Evolutionary conservation across 2,329 filamentous ascomycete species (phyloP).

Genomic region (Penicillium sp.): DNA sequence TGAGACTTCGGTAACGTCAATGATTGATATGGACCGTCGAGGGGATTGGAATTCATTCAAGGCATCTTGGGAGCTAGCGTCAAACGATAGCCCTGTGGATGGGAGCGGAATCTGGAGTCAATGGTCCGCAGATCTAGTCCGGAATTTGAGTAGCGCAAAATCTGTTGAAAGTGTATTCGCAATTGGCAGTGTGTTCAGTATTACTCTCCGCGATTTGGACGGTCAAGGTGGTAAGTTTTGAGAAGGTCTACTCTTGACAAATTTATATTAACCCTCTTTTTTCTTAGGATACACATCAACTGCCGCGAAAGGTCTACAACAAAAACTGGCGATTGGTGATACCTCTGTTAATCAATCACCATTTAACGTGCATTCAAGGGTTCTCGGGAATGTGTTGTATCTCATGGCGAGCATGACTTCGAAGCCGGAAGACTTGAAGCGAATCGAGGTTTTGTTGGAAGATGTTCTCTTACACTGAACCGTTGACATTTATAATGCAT

Average conservation of each 20-base stretch:
- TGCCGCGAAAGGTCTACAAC: conserved; percentile 51
- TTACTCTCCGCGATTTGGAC: conserved; percentile 51
- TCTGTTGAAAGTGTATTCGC: conserved; percentile 66
- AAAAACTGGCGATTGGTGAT: conserved; percentile 41
- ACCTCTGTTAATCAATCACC: conserved; percentile 18
- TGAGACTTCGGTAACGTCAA: conserved; percentile 58
- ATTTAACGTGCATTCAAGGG: conserved; percentile 54
- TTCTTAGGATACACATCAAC: conserved; percentile 53
- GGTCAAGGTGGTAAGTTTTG: conserved; percentile 39
- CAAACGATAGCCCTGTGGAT: neutral
- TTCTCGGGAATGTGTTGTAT: conserved; percentile 59
- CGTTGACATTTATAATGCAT: no score
- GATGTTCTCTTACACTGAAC: neutral
- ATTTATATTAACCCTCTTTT: conserved; percentile 14
- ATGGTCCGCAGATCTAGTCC: conserved; percentile 63
- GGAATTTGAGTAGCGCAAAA: conserved; percentile 53
- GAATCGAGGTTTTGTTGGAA: conserved; percentile 33
- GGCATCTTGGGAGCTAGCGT: conserved; percentile 43
- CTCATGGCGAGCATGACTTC: conserved; percentile 57
- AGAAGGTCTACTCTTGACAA: neutral
- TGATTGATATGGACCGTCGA: conserved; percentile 55
- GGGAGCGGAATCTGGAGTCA: conserved; percentile 58
- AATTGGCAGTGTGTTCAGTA: conserved; percentile 69
- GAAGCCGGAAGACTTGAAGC: conserved; percentile 36
- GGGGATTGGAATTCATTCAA: conserved; percentile 58